Evolutionary conservation across 495 filamentous ascomycete species (phyloP), one percentile per base, ranked within the genome.

Genomic region (Xylona heveae): DNA sequence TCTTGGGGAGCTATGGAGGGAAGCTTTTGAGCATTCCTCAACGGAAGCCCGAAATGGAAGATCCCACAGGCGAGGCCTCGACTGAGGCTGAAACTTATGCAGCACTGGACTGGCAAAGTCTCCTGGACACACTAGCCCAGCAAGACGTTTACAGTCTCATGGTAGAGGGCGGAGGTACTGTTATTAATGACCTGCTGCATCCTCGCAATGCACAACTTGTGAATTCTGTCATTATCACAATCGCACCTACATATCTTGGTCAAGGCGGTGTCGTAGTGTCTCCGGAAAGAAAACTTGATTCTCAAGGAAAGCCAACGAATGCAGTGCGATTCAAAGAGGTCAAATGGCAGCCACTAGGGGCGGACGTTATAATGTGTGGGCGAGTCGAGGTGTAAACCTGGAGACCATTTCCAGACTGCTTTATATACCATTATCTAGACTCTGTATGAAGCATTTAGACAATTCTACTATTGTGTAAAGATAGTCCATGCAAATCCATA

Each of bases 231-330:
- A 68, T 93, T 39, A 60, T 90, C 35, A 91, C 83, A 0, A 64
- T 92, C 39, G 80, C 83, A 2, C 83, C 83, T 2, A 76, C 67
- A 2, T 92, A 78, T 59, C 57, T 93, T 4, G 83, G 83, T 10
- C 54, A 62, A 36, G 78, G 78, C 1, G 79, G 82, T 4, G 78
- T 90, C 14, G 57, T 61, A 4, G 74, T 90, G 17, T 64, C 61
- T 33, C 78, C 74, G 22, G 54, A 61, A 30, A 59, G 60, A 13
- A 61, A 56, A 34, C 44, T 40, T 2, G 58, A 59, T 30, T 49
- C 45, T n/a, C 49, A 60, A 8, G 65, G 62, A 8, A 53, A 52
- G 25, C 60, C 58, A 31, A 56, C 61, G 36, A 50, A 65, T 3
- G 73, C 66, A 1, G 52, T 68, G 18, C 71, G 68, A 44, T 62